phyloP scores from a whole-genome alignment of 495 filamentous ascomycete genomes.

The Bacidia gigantensis region DNA sequence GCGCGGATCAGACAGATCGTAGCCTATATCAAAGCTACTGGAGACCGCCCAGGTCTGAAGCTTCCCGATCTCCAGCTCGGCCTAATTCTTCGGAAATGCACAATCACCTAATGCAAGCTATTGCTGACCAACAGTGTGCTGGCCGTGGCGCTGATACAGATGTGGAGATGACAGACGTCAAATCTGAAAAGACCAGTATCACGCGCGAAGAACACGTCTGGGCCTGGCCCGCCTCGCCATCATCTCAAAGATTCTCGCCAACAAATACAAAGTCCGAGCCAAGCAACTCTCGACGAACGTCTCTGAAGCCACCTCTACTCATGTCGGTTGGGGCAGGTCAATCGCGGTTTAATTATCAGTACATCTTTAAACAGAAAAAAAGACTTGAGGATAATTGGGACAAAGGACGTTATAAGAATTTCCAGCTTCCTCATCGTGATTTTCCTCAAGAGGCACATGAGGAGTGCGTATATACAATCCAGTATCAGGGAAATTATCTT shows the following conservation, averaged over 20 bases:
- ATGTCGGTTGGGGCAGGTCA: conserved; percentile 6
- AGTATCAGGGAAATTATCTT: conserved; percentile 71
- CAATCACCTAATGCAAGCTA: not conserved
- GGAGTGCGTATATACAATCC: conserved; percentile 92
- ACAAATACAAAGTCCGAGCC: not conserved
- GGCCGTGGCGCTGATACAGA: not conserved
- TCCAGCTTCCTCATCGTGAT: conserved; percentile 76
- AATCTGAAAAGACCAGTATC: not conserved
- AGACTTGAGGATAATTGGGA: conserved; percentile 87
- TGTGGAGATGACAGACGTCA: conserved; percentile 31
- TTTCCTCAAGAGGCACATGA: conserved; percentile 69
- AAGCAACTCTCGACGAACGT: conserved; percentile 22
- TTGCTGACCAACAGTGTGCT: not conserved
- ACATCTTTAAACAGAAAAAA: conserved; percentile 78
- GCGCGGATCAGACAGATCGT: too few relatives aligned
- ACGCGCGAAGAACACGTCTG: not conserved
- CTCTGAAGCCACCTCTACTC: conserved; percentile 7
- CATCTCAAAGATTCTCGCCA: not conserved
- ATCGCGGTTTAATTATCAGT: conserved; percentile 57
- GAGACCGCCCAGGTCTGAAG: too few relatives aligned
- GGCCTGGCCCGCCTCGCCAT: not conserved
- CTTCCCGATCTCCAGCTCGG: too few relatives aligned
- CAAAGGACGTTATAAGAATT: conserved; percentile 64
- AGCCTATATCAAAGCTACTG: too few relatives aligned
- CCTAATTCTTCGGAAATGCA: too few relatives aligned